Evolutionary conservation across 208 protist genomes (phyloP).

Genomic region (Herpetomonas muscarum): DNA sequence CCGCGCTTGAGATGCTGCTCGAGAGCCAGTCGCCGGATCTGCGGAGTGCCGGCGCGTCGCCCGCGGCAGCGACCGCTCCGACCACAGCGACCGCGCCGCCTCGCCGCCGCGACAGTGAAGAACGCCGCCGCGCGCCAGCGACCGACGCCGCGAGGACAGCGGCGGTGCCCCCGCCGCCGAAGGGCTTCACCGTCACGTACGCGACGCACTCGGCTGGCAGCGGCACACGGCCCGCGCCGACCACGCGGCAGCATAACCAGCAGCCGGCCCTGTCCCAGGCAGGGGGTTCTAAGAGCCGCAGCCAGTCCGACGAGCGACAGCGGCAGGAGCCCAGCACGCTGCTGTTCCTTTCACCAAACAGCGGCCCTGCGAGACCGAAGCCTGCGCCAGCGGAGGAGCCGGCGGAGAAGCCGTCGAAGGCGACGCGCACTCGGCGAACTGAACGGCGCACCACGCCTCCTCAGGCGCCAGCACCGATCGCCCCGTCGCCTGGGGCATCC

Average conservation of each 20-base stretch:
- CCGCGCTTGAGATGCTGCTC: constrained; percentile 60
- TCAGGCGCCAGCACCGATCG: not conserved
- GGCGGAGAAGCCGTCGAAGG: too few relatives aligned
- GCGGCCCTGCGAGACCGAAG: too few relatives aligned
- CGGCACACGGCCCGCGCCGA: not conserved
- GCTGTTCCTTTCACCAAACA: constrained; percentile 58
- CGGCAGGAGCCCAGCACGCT: constrained; percentile 59
- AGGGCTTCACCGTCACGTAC: constrained; percentile 47
- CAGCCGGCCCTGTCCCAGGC: not conserved
- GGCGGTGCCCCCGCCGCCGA: too few relatives aligned
- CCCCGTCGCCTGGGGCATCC: constrained; percentile 15
- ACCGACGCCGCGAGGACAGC: not conserved
- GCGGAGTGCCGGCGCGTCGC: not conserved
- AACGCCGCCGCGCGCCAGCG: not conserved
- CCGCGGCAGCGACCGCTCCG: too few relatives aligned
- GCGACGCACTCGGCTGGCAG: constrained; percentile 16
- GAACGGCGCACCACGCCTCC: too few relatives aligned
- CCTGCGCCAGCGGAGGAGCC: too few relatives aligned
- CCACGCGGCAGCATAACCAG: not conserved
- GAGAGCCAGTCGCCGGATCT: constrained; percentile 58
- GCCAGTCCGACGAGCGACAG: constrained; percentile 1
- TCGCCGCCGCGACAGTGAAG: not conserved
- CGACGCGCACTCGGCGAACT: too few relatives aligned
- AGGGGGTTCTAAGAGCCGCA: not conserved
- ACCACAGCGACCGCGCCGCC: too few relatives aligned